Evolutionary conservation across 768 basidiomycete genomes (phyloP).

Genomic region (Hericium coralloides): DNA sequence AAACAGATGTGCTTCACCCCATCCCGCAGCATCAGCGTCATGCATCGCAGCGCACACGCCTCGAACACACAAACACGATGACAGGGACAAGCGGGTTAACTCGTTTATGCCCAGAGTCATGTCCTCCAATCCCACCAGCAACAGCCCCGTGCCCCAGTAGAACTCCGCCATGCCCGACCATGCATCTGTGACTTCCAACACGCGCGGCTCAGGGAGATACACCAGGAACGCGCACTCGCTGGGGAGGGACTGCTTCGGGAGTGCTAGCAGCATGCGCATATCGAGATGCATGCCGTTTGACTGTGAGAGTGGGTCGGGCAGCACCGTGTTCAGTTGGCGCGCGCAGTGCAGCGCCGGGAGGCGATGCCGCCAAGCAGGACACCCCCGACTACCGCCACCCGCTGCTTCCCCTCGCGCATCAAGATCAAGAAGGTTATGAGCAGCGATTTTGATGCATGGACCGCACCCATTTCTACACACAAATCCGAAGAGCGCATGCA

Average conservation of each 20-base stretch:
- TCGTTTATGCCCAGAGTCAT: neutral
- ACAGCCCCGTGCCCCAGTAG: neutral
- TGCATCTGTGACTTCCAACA: neutral
- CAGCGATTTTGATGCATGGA: constrained; percentile 80
- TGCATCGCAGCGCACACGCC: neutral
- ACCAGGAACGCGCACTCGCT: neutral
- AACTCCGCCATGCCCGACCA: neutral
- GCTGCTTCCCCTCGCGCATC: constrained; percentile 81
- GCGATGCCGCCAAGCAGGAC: constrained; percentile 78
- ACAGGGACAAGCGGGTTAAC: neutral
- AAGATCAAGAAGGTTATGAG: constrained; percentile 99
- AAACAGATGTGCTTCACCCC: neutral
- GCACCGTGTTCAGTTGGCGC: neutral
- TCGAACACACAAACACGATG: neutral
- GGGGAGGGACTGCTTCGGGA: neutral
- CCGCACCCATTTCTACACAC: neutral
- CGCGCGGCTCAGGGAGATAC: neutral
- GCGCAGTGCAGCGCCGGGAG: constrained; percentile 60
- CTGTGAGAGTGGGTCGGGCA: neutral
- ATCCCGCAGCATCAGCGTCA: neutral
- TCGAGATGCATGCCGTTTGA: neutral
- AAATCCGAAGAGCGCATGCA: neutral
- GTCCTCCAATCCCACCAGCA: neutral
- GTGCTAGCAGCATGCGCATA: neutral
- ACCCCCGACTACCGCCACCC: constrained; percentile 84